Percentiles rank a stretch among this genome's conserved stretches.
These are phyloP conservation scores for Teratosphaeria zuluensis DNA, from an alignment of 2,329 filamentous ascomycete species.

Conservation along the genomic window DNA sequence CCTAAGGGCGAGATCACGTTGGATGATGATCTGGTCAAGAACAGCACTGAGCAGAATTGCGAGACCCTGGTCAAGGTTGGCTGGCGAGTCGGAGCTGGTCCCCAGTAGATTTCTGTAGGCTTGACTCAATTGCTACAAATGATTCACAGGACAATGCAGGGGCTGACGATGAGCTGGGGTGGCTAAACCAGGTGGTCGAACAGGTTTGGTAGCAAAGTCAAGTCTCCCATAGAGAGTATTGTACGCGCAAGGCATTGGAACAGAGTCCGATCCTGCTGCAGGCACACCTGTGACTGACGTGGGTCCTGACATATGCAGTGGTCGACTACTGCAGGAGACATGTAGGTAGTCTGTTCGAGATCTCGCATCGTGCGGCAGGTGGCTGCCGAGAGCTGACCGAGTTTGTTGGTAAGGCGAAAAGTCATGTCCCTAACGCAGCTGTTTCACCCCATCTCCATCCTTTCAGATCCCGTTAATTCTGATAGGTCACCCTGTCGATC, in stretches of 20 bases:
- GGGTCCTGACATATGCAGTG: background rate
- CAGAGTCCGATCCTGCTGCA: too few species aligned
- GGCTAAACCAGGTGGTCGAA: too few species aligned
- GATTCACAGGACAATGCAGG: background rate
- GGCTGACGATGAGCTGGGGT: too few species aligned
- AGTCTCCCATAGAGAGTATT: too few species aligned
- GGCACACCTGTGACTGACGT: too few species aligned
- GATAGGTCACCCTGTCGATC: too few species aligned
- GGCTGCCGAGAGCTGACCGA: background rate
- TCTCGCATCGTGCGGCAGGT: background rate
- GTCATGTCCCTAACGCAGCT: background rate
- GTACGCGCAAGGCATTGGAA: too few species aligned
- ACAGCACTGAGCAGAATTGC: constrained; percentile 28
- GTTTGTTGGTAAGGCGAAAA: background rate
- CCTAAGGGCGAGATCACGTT: constrained; percentile 27
- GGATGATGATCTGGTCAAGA: constrained; percentile 31
- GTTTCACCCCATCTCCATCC: background rate
- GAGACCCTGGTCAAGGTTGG: constrained; percentile 34
- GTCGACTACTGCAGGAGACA: background rate
- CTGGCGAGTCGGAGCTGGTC: constrained; percentile 22
- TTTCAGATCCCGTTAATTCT: too few species aligned
- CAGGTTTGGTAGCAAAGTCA: too few species aligned
- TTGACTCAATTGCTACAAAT: background rate
- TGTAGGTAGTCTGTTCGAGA: background rate
- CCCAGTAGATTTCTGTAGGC: background rate